These are phyloP conservation scores for Conidiobolus coronatus DNA, from an alignment of 371 early-diverging fungal species.

Conservation along the genomic window DNA sequence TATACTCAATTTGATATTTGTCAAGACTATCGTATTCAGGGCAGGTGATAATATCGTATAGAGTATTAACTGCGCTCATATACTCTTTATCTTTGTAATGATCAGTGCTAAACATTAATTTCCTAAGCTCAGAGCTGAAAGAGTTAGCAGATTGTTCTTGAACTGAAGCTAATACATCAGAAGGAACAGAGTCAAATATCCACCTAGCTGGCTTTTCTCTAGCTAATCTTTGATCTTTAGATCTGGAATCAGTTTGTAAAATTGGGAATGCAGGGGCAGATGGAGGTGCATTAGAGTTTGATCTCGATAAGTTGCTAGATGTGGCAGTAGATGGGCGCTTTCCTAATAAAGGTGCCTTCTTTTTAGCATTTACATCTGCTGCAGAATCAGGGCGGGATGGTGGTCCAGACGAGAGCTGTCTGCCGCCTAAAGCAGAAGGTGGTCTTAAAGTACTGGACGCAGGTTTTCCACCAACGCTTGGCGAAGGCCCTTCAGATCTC, in stretches of 20 bases:
- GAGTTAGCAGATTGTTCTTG: too few relatives aligned
- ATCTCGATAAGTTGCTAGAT: not conserved
- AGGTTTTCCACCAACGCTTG: not conserved
- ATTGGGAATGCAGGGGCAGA: constrained; percentile 14
- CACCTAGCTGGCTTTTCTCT: constrained; percentile 42
- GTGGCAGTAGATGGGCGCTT: not conserved
- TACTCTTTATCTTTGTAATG: constrained; percentile 64
- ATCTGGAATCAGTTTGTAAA: constrained; percentile 29
- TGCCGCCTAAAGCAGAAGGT: not conserved
- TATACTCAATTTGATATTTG: constrained; percentile 19
- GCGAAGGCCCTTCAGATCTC: not conserved
- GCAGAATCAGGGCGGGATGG: too few relatives aligned
- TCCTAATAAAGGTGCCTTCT: not conserved
- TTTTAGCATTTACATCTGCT: not conserved
- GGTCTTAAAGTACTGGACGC: not conserved
- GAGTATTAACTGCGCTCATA: constrained; percentile 27
- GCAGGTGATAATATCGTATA: constrained; percentile 36
- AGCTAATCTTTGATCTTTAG: constrained; percentile 41
- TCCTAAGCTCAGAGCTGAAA: constrained; percentile 12
- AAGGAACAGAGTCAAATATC: constrained; percentile 48
- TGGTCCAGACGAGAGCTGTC: too few relatives aligned
- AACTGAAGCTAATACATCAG: constrained; percentile 25
- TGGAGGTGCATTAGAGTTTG: not conserved
- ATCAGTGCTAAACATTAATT: constrained; percentile 48
- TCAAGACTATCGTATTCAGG: constrained; percentile 13